Base-by-base conservation (phyloP, 306 rosid species). In the Pachyrhizus erosus region DNA sequence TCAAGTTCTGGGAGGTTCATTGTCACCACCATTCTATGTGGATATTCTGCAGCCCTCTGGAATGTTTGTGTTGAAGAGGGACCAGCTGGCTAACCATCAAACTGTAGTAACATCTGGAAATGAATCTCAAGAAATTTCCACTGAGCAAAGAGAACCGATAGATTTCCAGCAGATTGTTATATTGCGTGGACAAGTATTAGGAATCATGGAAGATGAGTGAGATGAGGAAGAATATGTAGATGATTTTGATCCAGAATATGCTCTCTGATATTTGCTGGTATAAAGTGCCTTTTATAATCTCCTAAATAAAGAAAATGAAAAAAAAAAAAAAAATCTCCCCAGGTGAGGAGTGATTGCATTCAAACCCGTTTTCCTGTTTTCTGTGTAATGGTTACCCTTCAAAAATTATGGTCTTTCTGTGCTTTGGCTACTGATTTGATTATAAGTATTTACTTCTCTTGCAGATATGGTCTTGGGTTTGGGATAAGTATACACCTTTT, bases 21-120 rank as follows among this genome's bases (percentile, higher is more conserved):
- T 96, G 54, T 88, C 91, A 8, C 96, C 99, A 8, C 85, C 91
- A 9, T 87, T 96, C 37, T 60, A 81, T 62, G 90, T 88, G 46
- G 96, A 91, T 57, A 82, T 83, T 75, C 84, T 87, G 2, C 89
- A 86, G 2, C 89, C 92, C 34, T 87, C 94, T 14, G 96, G 92
- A 80, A 54, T 33, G 77, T 85, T 87, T 70, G 83, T 87, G 37
- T 85, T 93, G 93, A 91, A 89, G 85, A 71, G 87, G 10, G 77
- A 91, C 82, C 33, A 1, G 39, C 76, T 51, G 71, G 84, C 84
- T 20, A 48, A 77, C 67, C 43, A 60, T 75, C 68, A 15, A 62
- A 23, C 70, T 81, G 77, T 75, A 23, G 37, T 46, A 14, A 58
- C 55, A 62, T 84, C 80, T n/a, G 90, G 86, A 46, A 64, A 82